Conservation (phyloP, 352 stramenopile genomes). For the Pythium brachiatum region DNA sequence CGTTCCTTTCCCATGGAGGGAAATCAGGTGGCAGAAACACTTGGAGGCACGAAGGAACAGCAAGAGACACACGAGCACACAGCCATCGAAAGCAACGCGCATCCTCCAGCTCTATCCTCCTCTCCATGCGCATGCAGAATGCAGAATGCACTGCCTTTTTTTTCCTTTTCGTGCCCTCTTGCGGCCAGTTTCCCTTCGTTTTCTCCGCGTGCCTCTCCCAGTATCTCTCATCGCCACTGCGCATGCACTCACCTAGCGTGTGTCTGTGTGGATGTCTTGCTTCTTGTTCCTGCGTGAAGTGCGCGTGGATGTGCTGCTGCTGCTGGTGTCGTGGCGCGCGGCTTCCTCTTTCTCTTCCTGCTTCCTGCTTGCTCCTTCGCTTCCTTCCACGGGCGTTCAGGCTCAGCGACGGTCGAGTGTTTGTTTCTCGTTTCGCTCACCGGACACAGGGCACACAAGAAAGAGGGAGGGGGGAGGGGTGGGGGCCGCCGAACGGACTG, state of each 20-base stretch:
- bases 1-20: background rate
- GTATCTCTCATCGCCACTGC: no score
- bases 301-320: background rate
- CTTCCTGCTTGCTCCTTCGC: background rate
- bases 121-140: no score
- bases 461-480: background rate
- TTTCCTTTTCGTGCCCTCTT: no score
- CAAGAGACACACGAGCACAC: background rate
- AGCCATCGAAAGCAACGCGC: no score
- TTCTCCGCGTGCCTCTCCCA: background rate
- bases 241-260: constrained; percentile 6
- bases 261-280: constrained; percentile 2
- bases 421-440: constrained; percentile 22
- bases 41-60: background rate
- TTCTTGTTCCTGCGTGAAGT: background rate
- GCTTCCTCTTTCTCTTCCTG: constrained; percentile 1
- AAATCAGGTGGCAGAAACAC: background rate
- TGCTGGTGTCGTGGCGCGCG: background rate
- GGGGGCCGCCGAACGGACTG: background rate
- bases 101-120: no score
- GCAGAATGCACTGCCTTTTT: no score
- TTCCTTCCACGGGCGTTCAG: background rate
- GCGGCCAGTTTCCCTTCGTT: background rate
- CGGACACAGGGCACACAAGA: constrained; percentile 5
- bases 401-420: constrained; percentile 13